Percentiles rank a stretch among this genome's conserved stretches.
Evolutionary conservation across 345 rosid genomes (phyloP).

Genomic region (Gossypioides kirkii): DNA sequence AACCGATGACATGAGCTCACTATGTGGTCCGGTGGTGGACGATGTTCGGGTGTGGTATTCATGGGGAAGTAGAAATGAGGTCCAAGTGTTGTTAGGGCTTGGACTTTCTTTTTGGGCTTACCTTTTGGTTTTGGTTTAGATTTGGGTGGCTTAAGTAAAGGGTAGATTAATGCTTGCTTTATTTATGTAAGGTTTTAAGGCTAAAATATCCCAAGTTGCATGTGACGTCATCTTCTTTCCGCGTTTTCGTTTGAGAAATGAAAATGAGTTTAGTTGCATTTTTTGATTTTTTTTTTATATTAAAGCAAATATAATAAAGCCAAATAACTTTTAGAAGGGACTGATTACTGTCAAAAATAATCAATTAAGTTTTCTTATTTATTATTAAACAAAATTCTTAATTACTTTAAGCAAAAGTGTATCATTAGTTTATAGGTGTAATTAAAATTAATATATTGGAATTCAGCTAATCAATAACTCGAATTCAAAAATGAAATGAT

Average conservation of each 20-base stretch:
- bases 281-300: neutral
- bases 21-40: slow-evolving; percentile 95
- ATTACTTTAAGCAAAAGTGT: too few species aligned
- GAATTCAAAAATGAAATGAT: too few species aligned
- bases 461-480: too few species aligned
- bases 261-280: neutral
- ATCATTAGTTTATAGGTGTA: too few species aligned
- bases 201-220: neutral
- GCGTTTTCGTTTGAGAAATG: slow-evolving; percentile 15
- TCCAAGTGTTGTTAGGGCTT: slow-evolving; percentile 22
- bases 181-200: neutral
- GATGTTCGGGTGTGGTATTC: slow-evolving; percentile 81
- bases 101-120: slow-evolving; percentile 33
- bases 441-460: too few species aligned
- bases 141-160: neutral
- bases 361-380: too few species aligned
- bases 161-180: neutral
- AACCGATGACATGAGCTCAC: slow-evolving; percentile 91
- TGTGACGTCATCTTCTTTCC: slow-evolving; percentile 2
- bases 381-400: too few species aligned
- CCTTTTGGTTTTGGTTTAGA: slow-evolving; percentile 39
- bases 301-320: too few species aligned
- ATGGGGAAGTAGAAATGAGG: slow-evolving; percentile 26
- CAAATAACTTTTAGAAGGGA: too few species aligned
- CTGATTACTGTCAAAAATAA: too few species aligned